A percentile compares a stretch with the other conserved stretches of the same genome.
phyloP scores from a whole-genome alignment of 2,329 filamentous ascomycete species.

The Seiridium cupressi region DNA sequence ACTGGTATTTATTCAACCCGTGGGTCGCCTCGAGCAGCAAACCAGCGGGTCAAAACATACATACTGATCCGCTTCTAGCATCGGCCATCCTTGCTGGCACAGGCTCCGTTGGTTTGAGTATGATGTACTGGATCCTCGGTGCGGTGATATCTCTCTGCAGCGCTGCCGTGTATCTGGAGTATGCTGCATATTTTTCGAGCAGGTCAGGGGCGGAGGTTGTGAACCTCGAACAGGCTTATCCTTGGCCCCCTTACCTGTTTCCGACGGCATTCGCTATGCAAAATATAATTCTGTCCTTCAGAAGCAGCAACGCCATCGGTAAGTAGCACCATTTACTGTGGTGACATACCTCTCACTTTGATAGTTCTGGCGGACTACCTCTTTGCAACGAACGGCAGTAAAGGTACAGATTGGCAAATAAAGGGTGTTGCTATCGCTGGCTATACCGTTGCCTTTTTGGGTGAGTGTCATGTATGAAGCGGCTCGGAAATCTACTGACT shows the following conservation, averaged over 20 bases:
- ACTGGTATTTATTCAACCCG: conserved; percentile 65
- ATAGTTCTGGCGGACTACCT: conserved; percentile 8
- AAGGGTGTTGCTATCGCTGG: conserved; percentile 8
- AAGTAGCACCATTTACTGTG: conserved; percentile 4
- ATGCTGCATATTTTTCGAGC: conserved; percentile 64
- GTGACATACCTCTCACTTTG: too few species aligned
- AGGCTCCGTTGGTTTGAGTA: conserved; percentile 59
- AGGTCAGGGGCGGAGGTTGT: conserved; percentile 66
- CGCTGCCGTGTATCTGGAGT: conserved; percentile 61
- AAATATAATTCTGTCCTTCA: conserved; percentile 62
- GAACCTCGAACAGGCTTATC: conserved; percentile 67
- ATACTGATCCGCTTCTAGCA: conserved; percentile 3
- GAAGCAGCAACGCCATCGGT: conserved; percentile 62
- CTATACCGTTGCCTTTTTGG: conserved; percentile 6
- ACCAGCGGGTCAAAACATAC: background rate
- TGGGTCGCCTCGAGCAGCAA: conserved; percentile 31
- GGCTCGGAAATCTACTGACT: background rate
- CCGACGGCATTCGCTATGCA: conserved; percentile 64
- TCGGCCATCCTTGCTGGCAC: conserved; percentile 53
- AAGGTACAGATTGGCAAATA: conserved; percentile 6
- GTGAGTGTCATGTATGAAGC: background rate
- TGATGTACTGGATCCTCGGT: conserved; percentile 66
- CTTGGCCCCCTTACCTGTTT: conserved; percentile 62
- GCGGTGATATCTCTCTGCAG: conserved; percentile 55
- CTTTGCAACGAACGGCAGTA: background rate